These are phyloP conservation scores for Phytophthora vignae DNA, from an alignment of 352 stramenopile genomes.

Conservation along the genomic window DNA sequence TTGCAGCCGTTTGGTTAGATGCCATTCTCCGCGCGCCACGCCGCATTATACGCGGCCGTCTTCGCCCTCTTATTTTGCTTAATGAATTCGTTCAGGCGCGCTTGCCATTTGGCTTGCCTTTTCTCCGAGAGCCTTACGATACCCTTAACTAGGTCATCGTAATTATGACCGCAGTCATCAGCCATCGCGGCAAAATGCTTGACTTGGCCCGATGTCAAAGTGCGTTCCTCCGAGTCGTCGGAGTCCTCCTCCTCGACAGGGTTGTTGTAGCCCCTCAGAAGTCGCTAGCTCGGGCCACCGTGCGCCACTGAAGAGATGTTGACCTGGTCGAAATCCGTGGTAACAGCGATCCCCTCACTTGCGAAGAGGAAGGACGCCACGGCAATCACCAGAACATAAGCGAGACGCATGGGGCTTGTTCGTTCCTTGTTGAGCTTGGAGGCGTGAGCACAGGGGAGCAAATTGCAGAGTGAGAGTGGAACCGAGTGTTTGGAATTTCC, in stretches of 20 bases:
- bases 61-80: no score
- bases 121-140: not conserved
- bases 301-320: constrained; percentile 5
- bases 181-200: not conserved
- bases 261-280: constrained; percentile 4
- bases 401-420: constrained; percentile 14
- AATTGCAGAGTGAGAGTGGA: not conserved
- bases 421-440: not conserved
- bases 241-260: not conserved
- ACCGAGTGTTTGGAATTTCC: not conserved
- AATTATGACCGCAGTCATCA: not conserved
- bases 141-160: not conserved
- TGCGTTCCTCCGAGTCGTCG: not conserved
- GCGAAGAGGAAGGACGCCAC: constrained; percentile 12
- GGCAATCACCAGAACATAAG: constrained; percentile 7
- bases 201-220: not conserved
- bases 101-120: no score
- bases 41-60: no score
- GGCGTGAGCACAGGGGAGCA: no score
- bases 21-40: no score
- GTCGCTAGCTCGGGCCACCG: not conserved
- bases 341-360: constrained; percentile 3
- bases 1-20: no score
- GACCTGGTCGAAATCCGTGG: constrained; percentile 1
- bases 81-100: no score